Evolutionary conservation across 2,329 filamentous ascomycete genomes (phyloP).

Genomic region (Trichoderma sp.): DNA sequence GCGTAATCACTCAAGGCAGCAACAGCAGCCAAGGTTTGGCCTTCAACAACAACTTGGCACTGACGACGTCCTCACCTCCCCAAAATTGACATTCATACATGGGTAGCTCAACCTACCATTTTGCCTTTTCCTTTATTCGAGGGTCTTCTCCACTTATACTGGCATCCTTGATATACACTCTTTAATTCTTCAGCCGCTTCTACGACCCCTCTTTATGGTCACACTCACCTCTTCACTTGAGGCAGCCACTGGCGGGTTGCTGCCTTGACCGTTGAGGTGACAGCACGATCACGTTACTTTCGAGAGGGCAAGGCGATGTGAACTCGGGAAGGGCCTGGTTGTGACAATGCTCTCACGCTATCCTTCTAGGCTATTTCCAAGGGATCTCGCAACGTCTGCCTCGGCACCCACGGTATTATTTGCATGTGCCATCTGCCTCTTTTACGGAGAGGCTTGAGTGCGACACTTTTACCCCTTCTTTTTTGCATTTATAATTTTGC

Average conservation of each 20-base stretch:
- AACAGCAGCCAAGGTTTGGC: constrained; percentile 29
- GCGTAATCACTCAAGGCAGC: neutral
- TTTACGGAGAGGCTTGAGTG: neutral
- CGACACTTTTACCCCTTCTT: constrained; percentile 23
- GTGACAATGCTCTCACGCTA: constrained; percentile 61
- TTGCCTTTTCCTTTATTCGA: constrained; percentile 17
- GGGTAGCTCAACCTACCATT: constrained; percentile 47
- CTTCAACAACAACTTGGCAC: constrained; percentile 39
- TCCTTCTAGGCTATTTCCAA: constrained; percentile 35
- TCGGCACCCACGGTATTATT: neutral
- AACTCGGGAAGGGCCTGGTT: constrained; percentile 34
- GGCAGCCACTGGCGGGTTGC: neutral
- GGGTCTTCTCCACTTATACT: constrained; percentile 27
- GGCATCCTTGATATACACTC: constrained; percentile 14
- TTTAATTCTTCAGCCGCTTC: neutral
- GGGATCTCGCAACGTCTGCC: constrained; percentile 30
- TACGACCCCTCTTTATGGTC: neutral
- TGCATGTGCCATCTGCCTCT: neutral
- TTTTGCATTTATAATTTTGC: constrained; percentile 27
- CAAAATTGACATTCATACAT: constrained; percentile 26
- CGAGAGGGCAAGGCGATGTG: constrained; percentile 31
- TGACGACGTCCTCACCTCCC: neutral
- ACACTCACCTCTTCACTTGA: constrained; percentile 7
- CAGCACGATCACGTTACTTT: constrained; percentile 54
- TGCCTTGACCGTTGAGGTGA: constrained; percentile 44